Evolutionary conservation across 73 alveolate genomes (phyloP).

Genomic region (Stentor coeruleus): DNA sequence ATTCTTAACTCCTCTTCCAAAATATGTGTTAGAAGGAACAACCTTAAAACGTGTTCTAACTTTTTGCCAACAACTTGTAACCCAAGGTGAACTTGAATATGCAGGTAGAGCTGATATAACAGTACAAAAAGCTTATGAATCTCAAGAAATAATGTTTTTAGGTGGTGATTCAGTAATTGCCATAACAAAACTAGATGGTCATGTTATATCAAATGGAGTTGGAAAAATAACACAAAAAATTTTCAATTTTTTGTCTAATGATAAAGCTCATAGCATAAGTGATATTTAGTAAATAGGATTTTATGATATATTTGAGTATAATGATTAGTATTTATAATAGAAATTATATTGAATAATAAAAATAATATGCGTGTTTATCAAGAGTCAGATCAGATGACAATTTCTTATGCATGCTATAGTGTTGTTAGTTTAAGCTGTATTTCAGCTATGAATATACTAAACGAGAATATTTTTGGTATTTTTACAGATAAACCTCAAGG

Average conservation of each 20-base stretch:
- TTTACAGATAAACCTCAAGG: too few species aligned
- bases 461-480: too few species aligned
- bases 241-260: neutral
- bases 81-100: constrained; percentile 5
- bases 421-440: too few species aligned
- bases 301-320: too few species aligned
- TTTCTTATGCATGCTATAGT: too few species aligned
- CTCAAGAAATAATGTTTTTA: constrained; percentile 1
- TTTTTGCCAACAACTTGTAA: constrained; percentile 6
- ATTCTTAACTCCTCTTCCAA: constrained; percentile 45
- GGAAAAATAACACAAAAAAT: constrained; percentile 3
- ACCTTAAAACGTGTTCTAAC: constrained; percentile 30
- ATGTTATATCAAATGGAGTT: neutral
- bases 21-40: constrained; percentile 46
- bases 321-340: too few species aligned
- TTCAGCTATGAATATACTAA: too few species aligned
- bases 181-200: neutral
- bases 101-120: neutral
- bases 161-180: constrained; percentile 11
- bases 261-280: neutral
- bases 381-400: too few species aligned
- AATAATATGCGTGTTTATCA: too few species aligned
- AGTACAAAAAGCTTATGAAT: neutral
- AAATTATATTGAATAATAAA: too few species aligned
- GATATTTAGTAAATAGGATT: neutral